Evolutionary conservation across 2,329 filamentous ascomycete species (phyloP).

Genomic region (Neoarthrinium moseri): DNA sequence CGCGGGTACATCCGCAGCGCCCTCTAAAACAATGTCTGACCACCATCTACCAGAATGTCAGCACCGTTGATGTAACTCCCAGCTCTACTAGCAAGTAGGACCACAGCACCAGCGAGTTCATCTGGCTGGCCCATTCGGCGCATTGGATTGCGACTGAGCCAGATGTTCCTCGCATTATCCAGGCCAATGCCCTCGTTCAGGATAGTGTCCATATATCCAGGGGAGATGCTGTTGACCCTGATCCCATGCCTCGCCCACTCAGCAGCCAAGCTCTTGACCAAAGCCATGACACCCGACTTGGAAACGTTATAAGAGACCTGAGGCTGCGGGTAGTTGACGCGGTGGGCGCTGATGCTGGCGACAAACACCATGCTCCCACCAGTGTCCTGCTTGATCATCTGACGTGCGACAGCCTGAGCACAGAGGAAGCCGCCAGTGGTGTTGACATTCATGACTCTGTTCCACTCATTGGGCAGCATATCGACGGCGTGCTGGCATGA

Average conservation of each 20-base stretch:
- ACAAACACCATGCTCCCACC: constrained; percentile 66
- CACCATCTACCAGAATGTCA: constrained; percentile 66
- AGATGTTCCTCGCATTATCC: constrained; percentile 49
- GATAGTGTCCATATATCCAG: constrained; percentile 77
- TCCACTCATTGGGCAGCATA: constrained; percentile 58
- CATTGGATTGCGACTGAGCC: constrained; percentile 52
- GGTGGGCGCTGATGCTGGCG: constrained; percentile 66
- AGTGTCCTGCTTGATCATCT: constrained; percentile 48
- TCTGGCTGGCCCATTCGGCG: constrained; percentile 64
- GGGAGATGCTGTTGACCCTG: constrained; percentile 67
- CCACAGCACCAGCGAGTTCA: constrained; percentile 61
- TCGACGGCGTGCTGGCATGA: constrained; percentile 60
- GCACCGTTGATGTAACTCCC: constrained; percentile 68
- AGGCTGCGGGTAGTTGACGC: constrained; percentile 71
- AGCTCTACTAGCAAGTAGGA: constrained; percentile 58
- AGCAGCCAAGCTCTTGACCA: constrained; percentile 65
- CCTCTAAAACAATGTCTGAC: constrained; percentile 30
- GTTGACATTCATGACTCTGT: constrained; percentile 68
- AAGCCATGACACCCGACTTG: constrained; percentile 64
- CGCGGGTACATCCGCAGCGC: not conserved
- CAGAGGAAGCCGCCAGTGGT: constrained; percentile 69
- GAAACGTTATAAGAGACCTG: constrained; percentile 71
- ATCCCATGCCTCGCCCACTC: constrained; percentile 75
- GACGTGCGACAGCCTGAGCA: constrained; percentile 59
- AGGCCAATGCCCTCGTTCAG: constrained; percentile 66